Evolutionary conservation across 176 grass and related monocot genomes (phyloP), one percentile per base, ranked within the genome.

Genomic region (Carex littledalei): DNA sequence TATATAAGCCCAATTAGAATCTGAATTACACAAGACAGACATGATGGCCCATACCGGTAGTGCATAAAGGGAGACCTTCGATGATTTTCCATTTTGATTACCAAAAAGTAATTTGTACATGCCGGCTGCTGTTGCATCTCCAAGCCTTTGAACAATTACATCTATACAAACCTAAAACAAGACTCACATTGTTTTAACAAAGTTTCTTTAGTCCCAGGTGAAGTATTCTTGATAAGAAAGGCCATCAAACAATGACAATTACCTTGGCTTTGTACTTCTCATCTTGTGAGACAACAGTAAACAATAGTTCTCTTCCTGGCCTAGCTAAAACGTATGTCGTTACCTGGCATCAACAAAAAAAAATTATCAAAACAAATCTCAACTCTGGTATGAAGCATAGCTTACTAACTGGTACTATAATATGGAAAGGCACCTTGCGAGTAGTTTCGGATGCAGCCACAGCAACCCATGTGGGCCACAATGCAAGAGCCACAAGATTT

Each of bases 221-320:
- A 86, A 67, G n/a, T 76, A 43, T 77, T 29, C 1, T 16, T 11
- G 17, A 56, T 79, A 77, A 52, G 31, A 20, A 37, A 54, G 47
- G 47, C 73, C 11, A 54, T 45, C 6, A 78, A 63, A 41, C 17
- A 60, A 81, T 37, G 15, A 43, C 16, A 81, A 26, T 70, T 89
- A 98, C 95, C 95, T 98, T 98, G 9, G 95, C 95, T 93, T 95
- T 95, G 91, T 98, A 95, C 54, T 98, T 98, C 63, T 98, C 95
- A 81, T 95, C 95, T 53, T 85, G 88, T 81, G 95, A 98, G 37
- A 98, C 95, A 90, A 98, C 93, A 43, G 95, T 98, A 74, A 95
- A 98, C 45, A 98, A 71, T 16, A 98, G 81, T 81, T 98, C 95
- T 85, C 95, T 94, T 85, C 93, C 95, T 69, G 95, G 95, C 84